Base-by-base conservation (phyloP, 495 filamentous ascomycete genomes). In the Penicillium nucicola region DNA sequence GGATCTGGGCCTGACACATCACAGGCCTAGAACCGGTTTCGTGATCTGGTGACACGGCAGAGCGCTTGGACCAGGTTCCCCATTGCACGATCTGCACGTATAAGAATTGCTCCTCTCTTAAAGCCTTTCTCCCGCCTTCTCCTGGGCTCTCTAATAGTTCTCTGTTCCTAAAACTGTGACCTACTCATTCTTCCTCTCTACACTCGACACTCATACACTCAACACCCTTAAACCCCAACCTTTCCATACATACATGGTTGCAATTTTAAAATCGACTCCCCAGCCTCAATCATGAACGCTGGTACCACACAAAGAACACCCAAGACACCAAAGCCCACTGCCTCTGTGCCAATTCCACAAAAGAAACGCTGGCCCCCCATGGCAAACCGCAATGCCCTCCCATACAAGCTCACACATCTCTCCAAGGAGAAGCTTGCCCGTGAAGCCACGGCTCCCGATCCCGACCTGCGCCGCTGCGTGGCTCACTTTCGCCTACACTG, bases 401-500 rank as follows among this genome's bases (percentile, higher is more conserved):
- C 71, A 10, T 74, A 71, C 56, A 69, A 67, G 36, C 69, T 72
- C 64, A 74, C 71, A 32, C 58, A 67, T 39, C 62, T 72, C 36
- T 72, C 71, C 23, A 67, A 67, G 31, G 67, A 71, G 62, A 74
- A 74, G 48, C 55, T 74, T 38, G 62, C 69, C 37, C 66, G 67
- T 15, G 71, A 72, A 59, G 68, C 69, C 37, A 72, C 68, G 7
- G 69, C 69, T 22, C 64, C 69, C 0, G 69, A 74, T 50, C 71
- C 71, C 11, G 60, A 71, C 20, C 70, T 74, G 22, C 69, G 71
- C 34, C 71, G 71, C 55, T 74, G 71, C 38, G 66, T 74, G 36
- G 62, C 58, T 11, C 71, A 74, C 58, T 71, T 71, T 57, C 67
- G 68, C 11, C 56, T 74, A 7, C 71, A 74, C 50, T 61, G 60